Evolutionary conservation across 805 yeast genomes (phyloP).

Genomic region (Soucietia sequanensis): DNA sequence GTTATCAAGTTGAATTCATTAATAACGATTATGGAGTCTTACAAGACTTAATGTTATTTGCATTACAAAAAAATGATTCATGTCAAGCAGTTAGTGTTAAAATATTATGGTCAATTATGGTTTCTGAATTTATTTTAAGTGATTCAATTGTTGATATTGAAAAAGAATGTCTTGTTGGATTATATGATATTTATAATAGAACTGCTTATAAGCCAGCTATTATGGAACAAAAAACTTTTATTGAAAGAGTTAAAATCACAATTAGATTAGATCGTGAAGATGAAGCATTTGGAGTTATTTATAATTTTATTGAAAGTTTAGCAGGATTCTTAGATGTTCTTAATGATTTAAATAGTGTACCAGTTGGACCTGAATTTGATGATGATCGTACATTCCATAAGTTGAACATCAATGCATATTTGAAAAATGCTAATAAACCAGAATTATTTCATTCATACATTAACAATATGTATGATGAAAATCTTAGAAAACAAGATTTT

Average conservation of each 20-base stretch:
- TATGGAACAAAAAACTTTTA: slow-evolving; percentile 53
- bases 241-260: slow-evolving; percentile 47
- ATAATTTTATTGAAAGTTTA: slow-evolving; percentile 51
- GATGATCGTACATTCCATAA: slow-evolving; percentile 83
- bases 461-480: slow-evolving; percentile 67
- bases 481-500: slow-evolving; percentile 56
- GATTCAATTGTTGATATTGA: slow-evolving; percentile 60
- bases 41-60: slow-evolving; percentile 62
- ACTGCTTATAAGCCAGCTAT: slow-evolving; percentile 55
- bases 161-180: slow-evolving; percentile 58
- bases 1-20: slow-evolving; percentile 67
- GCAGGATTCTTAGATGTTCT: slow-evolving; percentile 63
- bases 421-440: slow-evolving; percentile 75
- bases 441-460: slow-evolving; percentile 79
- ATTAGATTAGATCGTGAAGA: slow-evolving; percentile 62
- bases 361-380: slow-evolving; percentile 79
- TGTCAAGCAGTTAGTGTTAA: slow-evolving; percentile 64
- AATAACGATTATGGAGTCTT: slow-evolving; percentile 57
- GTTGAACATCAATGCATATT: slow-evolving; percentile 70
- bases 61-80: slow-evolving; percentile 61
- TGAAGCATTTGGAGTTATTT: slow-evolving; percentile 52
- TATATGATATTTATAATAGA: slow-evolving; percentile 62
- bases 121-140: slow-evolving; percentile 61
- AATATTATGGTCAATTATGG: slow-evolving; percentile 67
- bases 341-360: slow-evolving; percentile 69